Evolutionary conservation across 1,284 basidiomycete genomes (phyloP).

Genomic region (Albatrellus sp.): DNA sequence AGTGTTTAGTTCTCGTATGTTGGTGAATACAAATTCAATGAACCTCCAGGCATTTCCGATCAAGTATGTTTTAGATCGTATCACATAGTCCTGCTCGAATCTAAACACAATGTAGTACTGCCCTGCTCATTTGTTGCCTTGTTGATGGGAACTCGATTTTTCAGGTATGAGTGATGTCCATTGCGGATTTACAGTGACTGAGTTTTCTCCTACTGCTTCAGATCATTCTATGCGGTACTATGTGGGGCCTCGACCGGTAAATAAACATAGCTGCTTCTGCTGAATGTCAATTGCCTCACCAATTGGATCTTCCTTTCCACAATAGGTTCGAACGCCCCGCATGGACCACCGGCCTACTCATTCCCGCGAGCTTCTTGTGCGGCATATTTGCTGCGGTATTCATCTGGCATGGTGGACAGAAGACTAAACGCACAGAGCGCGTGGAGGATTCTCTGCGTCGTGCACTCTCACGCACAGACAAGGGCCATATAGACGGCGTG

Average conservation of each 20-base stretch:
- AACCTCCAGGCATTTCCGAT: constrained; percentile 66
- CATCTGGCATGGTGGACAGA: constrained; percentile 69
- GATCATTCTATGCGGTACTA: constrained; percentile 63
- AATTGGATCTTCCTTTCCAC: constrained; percentile 1
- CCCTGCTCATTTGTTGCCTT: constrained; percentile 49
- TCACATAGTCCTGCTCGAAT: constrained; percentile 7
- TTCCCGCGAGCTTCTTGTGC: constrained; percentile 68
- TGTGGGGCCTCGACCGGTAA: constrained; percentile 71
- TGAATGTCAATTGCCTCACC: not conserved
- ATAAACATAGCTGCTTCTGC: constrained; percentile 1
- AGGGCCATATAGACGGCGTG: no score
- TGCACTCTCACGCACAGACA: constrained; percentile 33
- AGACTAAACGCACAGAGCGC: constrained; percentile 66
- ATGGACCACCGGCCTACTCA: constrained; percentile 62
- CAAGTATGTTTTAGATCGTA: constrained; percentile 27
- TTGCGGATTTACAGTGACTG: constrained; percentile 5
- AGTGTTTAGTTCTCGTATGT: constrained; percentile 12
- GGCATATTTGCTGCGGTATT: constrained; percentile 71
- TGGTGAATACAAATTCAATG: constrained; percentile 4
- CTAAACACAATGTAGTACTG: constrained; percentile 27
- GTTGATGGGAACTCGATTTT: constrained; percentile 78
- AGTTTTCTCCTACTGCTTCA: constrained; percentile 13
- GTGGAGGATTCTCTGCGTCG: constrained; percentile 61
- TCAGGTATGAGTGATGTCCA: constrained; percentile 30
- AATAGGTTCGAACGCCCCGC: constrained; percentile 46